phyloP scores from a whole-genome alignment of 2,329 filamentous ascomycete species.

The Emericellopsis atlantica region DNA sequence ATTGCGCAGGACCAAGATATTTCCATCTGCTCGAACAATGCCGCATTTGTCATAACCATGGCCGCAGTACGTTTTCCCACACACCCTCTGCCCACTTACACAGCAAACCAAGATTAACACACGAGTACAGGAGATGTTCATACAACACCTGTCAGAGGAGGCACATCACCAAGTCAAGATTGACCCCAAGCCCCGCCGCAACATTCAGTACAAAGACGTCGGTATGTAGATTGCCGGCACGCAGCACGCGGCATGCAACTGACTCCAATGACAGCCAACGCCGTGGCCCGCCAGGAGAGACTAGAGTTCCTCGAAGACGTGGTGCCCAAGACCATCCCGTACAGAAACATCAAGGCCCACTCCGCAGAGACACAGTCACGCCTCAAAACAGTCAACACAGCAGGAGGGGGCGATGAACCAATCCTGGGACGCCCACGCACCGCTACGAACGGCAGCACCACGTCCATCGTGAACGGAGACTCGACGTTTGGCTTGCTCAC shows the following conservation, averaged over 20 bases:
- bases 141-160: conserved; percentile 79
- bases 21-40: conserved; percentile 78
- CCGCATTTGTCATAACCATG: conserved; percentile 84
- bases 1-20: conserved; percentile 81
- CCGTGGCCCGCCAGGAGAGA: conserved; percentile 79
- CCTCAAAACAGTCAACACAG: conserved; percentile 26
- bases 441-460: neutral
- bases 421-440: conserved; percentile 1
- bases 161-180: conserved; percentile 80
- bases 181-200: conserved; percentile 82
- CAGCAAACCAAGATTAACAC: neutral
- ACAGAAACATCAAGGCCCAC: conserved; percentile 55
- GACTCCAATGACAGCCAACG: conserved; percentile 48
- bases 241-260: neutral
- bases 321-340: conserved; percentile 75
- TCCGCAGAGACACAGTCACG: conserved; percentile 17
- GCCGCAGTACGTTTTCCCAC: conserved; percentile 52
- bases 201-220: conserved; percentile 92
- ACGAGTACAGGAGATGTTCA: conserved; percentile 70
- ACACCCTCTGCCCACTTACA: neutral
- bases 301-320: conserved; percentile 90
- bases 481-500: conserved; percentile 7
- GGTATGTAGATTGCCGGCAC: conserved; percentile 34
- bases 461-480: conserved; percentile 14
- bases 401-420: conserved; percentile 14